Base-by-base conservation (phyloP, 192 early-diverging fungal species). In the Glomus cerebriforme region DNA sequence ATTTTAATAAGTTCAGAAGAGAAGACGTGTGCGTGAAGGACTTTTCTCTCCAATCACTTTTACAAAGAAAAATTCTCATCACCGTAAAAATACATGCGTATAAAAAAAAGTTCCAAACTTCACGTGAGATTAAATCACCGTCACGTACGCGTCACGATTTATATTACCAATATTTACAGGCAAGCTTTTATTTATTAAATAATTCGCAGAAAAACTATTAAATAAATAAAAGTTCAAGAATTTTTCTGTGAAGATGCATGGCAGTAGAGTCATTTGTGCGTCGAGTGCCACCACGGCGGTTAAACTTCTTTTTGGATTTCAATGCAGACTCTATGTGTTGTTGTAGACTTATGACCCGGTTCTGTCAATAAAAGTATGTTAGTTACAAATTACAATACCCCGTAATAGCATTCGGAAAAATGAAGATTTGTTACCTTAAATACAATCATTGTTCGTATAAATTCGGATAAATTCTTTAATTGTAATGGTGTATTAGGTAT, bases 291-390 rank as follows among this genome's bases (percentile, higher is more conserved):
- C 59, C 59, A 62, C n/a, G n/a, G 3, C n/a, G n/a, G 3, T 62
- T 62, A 62, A 62, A 26, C 3, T 62, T 62, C 13, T 62, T 62
- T 62, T n/a, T 37, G 6, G 2, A 62, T n/a, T 62, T 62, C 59
- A 62, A 26, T 62, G 59, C 37, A 37, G n/a, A n/a, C n/a, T n/a
- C n/a, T n/a, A 59, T 59, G 58, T 59, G 58, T n/a, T 59, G 58
- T 59, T 59, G 58, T 59, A 59, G 58, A 59, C 10, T 59, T 59
- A 59, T n/a, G n/a, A 59, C 13, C 2, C 58, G 13, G 58, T 3
- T 59, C 58, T 59, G 58, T 2, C 58, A 2, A 59, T 22, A 59
- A 59, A 10, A 59, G 58, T 59, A 10, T 59, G 13, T 59, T 10
- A 59, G 58, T 59, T 59, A 59, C 58, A 59, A 59, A 59, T 59